phyloP scores from a whole-genome alignment of 2,329 filamentous ascomycete species.

The Capronia americana region DNA sequence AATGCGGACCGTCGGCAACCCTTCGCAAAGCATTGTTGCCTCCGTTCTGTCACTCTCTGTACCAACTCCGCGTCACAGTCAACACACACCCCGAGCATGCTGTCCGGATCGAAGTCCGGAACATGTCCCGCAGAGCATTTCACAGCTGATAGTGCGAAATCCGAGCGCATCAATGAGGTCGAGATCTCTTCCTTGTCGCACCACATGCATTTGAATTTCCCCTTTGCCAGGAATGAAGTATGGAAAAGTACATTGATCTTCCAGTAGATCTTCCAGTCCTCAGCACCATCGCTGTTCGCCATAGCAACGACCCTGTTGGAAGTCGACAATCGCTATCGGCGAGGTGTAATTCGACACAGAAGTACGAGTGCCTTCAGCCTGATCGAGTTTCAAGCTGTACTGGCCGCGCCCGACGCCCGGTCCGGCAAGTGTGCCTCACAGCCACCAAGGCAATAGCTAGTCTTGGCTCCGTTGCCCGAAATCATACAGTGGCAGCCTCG shows the following conservation, averaged over 20 bases:
- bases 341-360: background rate
- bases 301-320: background rate
- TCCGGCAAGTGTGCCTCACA: background rate
- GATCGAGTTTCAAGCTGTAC: background rate
- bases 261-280: conserved; percentile 7
- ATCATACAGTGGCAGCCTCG: background rate
- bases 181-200: conserved; percentile 9
- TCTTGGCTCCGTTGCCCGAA: conserved; percentile 7
- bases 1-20: background rate
- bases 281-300: background rate
- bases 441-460: background rate
- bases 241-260: conserved; percentile 9
- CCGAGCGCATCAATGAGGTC: background rate
- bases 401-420: background rate
- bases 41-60: background rate
- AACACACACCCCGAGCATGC: background rate
- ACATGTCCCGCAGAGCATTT: conserved; percentile 5
- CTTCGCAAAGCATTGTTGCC: background rate
- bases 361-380: background rate
- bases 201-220: conserved; percentile 6
- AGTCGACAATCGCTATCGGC: background rate
- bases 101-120: background rate
- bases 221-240: background rate
- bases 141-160: background rate
- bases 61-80: background rate